Evolutionary conservation across 305 asterid species (phyloP).

Genomic region (Fraxinus xanthoxyloides): DNA sequence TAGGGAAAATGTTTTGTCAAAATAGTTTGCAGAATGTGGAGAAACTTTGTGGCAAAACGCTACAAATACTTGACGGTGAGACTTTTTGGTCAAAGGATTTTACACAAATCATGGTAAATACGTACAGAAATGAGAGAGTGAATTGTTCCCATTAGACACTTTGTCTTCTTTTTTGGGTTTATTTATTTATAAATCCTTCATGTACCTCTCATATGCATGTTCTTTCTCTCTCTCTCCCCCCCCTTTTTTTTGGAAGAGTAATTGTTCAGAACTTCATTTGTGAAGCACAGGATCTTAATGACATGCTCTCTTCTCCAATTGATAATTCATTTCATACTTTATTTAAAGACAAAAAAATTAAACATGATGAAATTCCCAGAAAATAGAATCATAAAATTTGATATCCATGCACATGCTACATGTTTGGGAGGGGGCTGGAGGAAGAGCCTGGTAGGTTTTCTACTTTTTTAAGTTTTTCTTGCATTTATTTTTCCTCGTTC

Average conservation of each 20-base stretch:
- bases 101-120: background rate
- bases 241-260: background rate
- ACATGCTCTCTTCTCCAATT: background rate
- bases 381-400: background rate
- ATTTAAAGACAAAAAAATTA: too few relatives aligned
- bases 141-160: background rate
- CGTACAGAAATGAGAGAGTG: background rate
- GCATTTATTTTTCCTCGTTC: background rate
- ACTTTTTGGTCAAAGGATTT: background rate
- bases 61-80: background rate
- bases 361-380: background rate
- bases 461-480: background rate
- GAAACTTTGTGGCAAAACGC: background rate
- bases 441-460: background rate
- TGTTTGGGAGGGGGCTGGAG: background rate
- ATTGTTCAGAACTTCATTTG: background rate
- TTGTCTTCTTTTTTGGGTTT: background rate
- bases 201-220: background rate
- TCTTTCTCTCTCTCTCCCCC: too few relatives aligned
- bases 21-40: background rate
- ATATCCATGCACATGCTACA: background rate
- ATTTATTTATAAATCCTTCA: background rate
- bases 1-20: background rate
- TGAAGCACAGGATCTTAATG: background rate
- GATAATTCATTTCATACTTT: background rate